Conservation (phyloP, 2,329 filamentous ascomycete genomes). For the Teratosphaeria zuluensis region DNA sequence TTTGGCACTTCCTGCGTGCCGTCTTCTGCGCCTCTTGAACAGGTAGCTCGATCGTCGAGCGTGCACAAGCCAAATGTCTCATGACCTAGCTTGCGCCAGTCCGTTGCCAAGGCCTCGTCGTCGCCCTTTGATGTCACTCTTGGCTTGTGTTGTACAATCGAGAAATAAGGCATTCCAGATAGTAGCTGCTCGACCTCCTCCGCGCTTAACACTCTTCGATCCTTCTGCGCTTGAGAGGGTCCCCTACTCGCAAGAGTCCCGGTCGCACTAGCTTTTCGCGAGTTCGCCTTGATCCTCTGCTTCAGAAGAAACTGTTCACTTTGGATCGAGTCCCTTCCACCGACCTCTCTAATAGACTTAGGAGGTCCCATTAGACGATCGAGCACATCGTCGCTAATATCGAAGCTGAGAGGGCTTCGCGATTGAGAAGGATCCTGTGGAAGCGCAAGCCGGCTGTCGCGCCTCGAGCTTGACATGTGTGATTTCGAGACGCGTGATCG, state of each 20-base stretch:
- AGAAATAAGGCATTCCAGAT: constrained; percentile 21
- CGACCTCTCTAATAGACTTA: constrained; percentile 6
- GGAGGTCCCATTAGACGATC: constrained; percentile 15
- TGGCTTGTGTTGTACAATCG: constrained; percentile 4
- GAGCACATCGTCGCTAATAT: constrained; percentile 14
- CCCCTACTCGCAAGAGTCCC: not conserved
- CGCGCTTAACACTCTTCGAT: constrained; percentile 6
- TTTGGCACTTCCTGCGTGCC: constrained; percentile 35
- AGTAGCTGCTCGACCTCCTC: constrained; percentile 17
- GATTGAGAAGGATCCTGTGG: not conserved
- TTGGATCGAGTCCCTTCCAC: constrained; percentile 5
- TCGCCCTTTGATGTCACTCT: not conserved
- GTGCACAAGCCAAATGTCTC: not conserved
- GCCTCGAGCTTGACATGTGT: constrained; percentile 3
- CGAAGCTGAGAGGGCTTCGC: constrained; percentile 2
- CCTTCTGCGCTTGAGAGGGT: not conserved
- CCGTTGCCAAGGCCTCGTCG: not conserved
- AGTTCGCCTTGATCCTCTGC: constrained; percentile 9
- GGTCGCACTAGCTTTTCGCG: constrained; percentile 1
- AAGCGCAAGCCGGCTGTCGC: constrained; percentile 5
- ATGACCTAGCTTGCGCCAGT: not conserved
- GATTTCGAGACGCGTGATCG: not conserved
- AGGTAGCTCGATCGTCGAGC: not conserved
- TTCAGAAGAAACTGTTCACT: constrained; percentile 9
- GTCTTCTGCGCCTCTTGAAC: not conserved